phyloP scores from a whole-genome alignment of 768 basidiomycete species.

The Calocera viscosa region DNA sequence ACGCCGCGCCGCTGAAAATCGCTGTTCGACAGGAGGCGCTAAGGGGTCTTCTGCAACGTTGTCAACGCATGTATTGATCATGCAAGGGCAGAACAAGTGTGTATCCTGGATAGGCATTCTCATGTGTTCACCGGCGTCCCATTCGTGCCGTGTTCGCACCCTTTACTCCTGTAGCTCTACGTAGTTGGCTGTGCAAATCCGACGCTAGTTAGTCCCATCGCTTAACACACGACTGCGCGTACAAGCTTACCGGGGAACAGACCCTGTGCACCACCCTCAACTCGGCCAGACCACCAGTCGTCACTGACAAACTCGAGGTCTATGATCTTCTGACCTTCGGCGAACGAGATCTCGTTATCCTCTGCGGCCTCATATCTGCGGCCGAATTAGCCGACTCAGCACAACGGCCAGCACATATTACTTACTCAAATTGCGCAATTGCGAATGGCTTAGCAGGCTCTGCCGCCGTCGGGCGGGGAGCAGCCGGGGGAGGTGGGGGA shows the following conservation, averaged over 20 bases:
- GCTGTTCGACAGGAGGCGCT: no score
- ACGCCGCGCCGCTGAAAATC: no score
- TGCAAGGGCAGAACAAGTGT: no score
- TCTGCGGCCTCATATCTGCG: constrained; percentile 76
- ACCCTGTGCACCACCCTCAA: constrained; percentile 43
- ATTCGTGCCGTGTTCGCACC: neutral
- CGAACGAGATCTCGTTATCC: constrained; percentile 81
- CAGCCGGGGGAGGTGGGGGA: constrained; percentile 41
- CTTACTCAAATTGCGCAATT: constrained; percentile 60
- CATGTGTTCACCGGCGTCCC: no score
- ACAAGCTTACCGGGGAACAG: constrained; percentile 57
- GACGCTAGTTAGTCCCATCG: constrained; percentile 22
- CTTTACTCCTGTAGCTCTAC: constrained; percentile 19
- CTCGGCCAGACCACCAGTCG: constrained; percentile 80
- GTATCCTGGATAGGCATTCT: no score
- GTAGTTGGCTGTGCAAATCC: constrained; percentile 26
- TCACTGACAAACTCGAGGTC: constrained; percentile 66
- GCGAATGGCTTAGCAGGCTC: constrained; percentile 32
- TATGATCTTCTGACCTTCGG: constrained; percentile 65
- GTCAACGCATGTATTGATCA: no score
- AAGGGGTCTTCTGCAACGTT: no score
- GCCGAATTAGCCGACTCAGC: constrained; percentile 12
- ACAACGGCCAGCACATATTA: constrained; percentile 14
- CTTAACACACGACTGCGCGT: neutral
- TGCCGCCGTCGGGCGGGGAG: constrained; percentile 24